Evolutionary conservation across 2,329 filamentous ascomycete genomes (phyloP).

Genomic region (Chaetomiaceae sp.): DNA sequence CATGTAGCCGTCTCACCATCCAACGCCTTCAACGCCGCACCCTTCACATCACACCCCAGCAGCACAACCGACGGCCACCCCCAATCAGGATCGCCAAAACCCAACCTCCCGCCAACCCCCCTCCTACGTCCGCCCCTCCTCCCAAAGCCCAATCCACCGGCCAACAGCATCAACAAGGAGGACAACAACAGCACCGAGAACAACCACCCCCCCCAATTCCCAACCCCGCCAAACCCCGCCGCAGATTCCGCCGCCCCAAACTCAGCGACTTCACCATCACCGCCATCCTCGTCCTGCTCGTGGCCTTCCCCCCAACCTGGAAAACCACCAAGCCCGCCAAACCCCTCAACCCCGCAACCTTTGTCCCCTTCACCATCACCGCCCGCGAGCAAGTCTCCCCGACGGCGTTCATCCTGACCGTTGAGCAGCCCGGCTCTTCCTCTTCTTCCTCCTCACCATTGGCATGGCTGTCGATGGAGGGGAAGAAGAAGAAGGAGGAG

Average conservation of each 20-base stretch:
- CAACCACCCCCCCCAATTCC: background rate
- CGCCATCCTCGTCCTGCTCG: background rate
- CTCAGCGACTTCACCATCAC: background rate
- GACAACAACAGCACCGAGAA: background rate
- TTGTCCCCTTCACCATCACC: slow-evolving; percentile 62
- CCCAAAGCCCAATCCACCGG: background rate
- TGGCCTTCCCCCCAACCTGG: too few relatives aligned
- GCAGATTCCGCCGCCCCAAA: background rate
- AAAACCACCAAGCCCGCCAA: background rate
- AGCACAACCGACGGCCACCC: background rate
- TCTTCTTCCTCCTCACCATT: too few relatives aligned
- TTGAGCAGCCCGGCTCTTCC: slow-evolving; percentile 34
- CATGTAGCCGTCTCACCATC: background rate
- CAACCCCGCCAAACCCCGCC: background rate
- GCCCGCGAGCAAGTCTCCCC: slow-evolving; percentile 59
- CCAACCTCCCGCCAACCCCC: background rate
- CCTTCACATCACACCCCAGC: background rate
- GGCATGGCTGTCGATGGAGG: background rate
- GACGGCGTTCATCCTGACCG: slow-evolving; percentile 64
- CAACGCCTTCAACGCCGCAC: background rate
- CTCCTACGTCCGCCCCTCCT: background rate
- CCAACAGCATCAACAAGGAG: background rate
- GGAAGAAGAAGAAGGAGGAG: too few relatives aligned
- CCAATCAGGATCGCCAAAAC: background rate
- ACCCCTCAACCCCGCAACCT: slow-evolving; percentile 54